Conservation (phyloP, 1,139 yeast species). For the Candida frijolesensis region DNA sequence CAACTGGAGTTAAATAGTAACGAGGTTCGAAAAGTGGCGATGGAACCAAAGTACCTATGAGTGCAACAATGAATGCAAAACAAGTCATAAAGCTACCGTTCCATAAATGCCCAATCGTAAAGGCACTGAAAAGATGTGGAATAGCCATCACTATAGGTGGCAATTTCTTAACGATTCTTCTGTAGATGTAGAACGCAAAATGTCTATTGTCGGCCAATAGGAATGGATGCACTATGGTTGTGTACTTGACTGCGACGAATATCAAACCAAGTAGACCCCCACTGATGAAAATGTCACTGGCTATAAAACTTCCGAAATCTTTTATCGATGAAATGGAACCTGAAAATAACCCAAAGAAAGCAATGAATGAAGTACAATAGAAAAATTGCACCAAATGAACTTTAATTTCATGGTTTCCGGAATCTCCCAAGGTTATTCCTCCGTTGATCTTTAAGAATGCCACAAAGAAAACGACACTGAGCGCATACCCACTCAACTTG, state of each 20-base stretch:
- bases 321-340: not conserved
- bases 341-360: conserved; percentile 36
- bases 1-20: conserved; percentile 80
- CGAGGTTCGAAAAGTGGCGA: conserved; percentile 94
- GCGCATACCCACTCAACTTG: conserved; percentile 50
- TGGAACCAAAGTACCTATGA: conserved; percentile 61
- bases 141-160: conserved; percentile 30
- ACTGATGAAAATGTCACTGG: not conserved
- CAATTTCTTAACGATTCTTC: conserved; percentile 51
- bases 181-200: conserved; percentile 83
- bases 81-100: not conserved
- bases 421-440: conserved; percentile 87
- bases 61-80: conserved; percentile 53
- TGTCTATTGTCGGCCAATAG: conserved; percentile 93
- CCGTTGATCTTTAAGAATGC: conserved; percentile 64
- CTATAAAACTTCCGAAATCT: conserved; percentile 32
- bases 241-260: conserved; percentile 40
- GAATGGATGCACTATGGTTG: conserved; percentile 85
- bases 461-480: conserved; percentile 55
- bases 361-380: conserved; percentile 69
- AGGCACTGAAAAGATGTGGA: conserved; percentile 75
- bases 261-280: not conserved
- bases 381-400: conserved; percentile 80
- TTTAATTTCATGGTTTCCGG: conserved; percentile 74
- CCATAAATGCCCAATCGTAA: conserved; percentile 28